A percentile compares a stretch with the other conserved stretches of the same genome.
Conservation (phyloP, 306 rosid species). For the Datisca glomerata region DNA sequence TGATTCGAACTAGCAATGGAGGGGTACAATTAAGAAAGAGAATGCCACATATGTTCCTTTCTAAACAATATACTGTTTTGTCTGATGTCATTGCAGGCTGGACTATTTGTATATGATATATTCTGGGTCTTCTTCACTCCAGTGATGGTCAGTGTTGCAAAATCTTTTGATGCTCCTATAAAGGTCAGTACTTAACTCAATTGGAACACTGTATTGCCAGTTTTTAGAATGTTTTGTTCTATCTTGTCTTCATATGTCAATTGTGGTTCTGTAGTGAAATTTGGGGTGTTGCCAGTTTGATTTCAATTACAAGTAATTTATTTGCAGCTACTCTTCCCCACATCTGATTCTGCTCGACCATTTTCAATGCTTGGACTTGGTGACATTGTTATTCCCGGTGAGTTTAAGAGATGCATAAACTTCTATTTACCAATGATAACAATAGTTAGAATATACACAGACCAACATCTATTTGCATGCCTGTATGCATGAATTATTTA, state of each 20-base stretch:
- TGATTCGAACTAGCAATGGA: no score
- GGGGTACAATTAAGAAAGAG: no score
- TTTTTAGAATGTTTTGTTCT: neutral
- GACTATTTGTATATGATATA: slow-evolving; percentile 90
- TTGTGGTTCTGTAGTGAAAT: slow-evolving; percentile 1
- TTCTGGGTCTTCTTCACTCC: slow-evolving; percentile 99
- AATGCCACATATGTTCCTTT: no score
- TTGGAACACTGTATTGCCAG: slow-evolving; percentile 2
- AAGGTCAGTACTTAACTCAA: slow-evolving; percentile 46
- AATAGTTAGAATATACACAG: no score
- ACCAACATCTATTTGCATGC: no score
- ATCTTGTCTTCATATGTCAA: slow-evolving; percentile 1
- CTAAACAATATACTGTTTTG: no score
- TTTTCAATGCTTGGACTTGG: slow-evolving; percentile 99
- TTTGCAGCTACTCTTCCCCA: slow-evolving; percentile 91
- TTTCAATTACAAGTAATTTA: slow-evolving; percentile 11
- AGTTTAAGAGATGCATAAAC: slow-evolving; percentile 19
- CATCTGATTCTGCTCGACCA: slow-evolving; percentile 73
- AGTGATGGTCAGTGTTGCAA: slow-evolving; percentile 99
- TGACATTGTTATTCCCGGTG: slow-evolving; percentile 98
- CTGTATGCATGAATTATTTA: no score
- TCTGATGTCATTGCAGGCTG: slow-evolving; percentile 47
- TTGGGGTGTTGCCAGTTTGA: slow-evolving; percentile 5
- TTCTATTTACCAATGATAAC: no score
- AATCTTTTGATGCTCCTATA: slow-evolving; percentile 98